phyloP scores from a whole-genome alignment of 768 basidiomycete species.

The Agaricus subrufescens region DNA sequence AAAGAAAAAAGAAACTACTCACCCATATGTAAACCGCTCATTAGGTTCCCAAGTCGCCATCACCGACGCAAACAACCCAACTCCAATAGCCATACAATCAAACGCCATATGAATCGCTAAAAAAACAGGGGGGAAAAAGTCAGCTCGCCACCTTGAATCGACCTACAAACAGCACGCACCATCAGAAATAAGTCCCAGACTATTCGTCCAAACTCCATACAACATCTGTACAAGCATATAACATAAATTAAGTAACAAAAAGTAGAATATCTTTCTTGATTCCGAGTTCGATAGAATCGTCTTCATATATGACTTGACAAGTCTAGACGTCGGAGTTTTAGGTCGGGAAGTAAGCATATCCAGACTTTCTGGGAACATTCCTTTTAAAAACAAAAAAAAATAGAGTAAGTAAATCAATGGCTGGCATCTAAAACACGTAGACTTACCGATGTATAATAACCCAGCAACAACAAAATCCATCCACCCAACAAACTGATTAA shows the following conservation, averaged over 20 bases:
- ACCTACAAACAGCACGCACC: slow-evolving; percentile 41
- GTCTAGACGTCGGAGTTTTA: slow-evolving; percentile 49
- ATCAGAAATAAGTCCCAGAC: slow-evolving; percentile 92
- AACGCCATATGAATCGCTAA: slow-evolving; percentile 99
- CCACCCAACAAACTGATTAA: slow-evolving; percentile 55
- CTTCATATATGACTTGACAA: slow-evolving; percentile 73
- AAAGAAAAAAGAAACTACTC: slow-evolving; percentile 17
- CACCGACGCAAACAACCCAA: slow-evolving; percentile 92
- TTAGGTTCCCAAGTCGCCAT: slow-evolving; percentile 99
- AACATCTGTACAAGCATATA: slow-evolving; percentile 98
- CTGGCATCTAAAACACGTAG: too few species aligned
- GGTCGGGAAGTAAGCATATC: slow-evolving; percentile 38
- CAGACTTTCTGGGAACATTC: slow-evolving; percentile 46
- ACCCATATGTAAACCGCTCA: slow-evolving; percentile 94
- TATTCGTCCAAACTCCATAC: slow-evolving; percentile 97
- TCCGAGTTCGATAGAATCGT: slow-evolving; percentile 89
- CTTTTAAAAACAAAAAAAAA: slow-evolving; percentile 23
- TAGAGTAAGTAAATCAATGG: not conserved
- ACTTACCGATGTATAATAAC: slow-evolving; percentile 60
- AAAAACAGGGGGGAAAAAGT: not conserved
- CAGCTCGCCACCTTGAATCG: not conserved
- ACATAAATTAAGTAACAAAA: slow-evolving; percentile 87
- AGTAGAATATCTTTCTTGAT: slow-evolving; percentile 95
- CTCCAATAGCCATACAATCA: slow-evolving; percentile 95
- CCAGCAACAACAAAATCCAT: slow-evolving; percentile 54